Conservation (phyloP, 176 grass and related monocot genomes). For the Elaeis guineensis region DNA sequence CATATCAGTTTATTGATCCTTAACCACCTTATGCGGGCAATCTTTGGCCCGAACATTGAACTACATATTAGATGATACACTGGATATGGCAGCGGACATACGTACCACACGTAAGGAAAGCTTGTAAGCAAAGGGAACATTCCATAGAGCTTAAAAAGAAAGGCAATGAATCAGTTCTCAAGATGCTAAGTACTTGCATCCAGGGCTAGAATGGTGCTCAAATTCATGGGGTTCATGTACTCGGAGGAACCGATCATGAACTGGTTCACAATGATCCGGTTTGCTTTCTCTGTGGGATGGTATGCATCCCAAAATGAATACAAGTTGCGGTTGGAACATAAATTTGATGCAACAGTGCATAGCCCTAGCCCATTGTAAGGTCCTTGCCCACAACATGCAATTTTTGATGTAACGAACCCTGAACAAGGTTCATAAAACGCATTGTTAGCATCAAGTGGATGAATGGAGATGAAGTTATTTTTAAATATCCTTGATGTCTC, state of each 20-base stretch:
- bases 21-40: too few species aligned
- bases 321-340: constrained; percentile 53
- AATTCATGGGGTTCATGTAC: constrained; percentile 89
- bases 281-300: constrained; percentile 87
- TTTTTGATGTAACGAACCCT: constrained; percentile 76
- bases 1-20: too few species aligned
- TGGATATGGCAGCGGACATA: too few species aligned
- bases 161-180: too few species aligned
- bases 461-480: background rate
- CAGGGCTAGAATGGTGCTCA: constrained; percentile 88
- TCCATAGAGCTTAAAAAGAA: too few species aligned
- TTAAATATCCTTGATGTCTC: background rate
- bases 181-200: constrained; percentile 14
- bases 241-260: constrained; percentile 71
- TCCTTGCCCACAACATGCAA: constrained; percentile 90
- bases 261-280: constrained; percentile 71
- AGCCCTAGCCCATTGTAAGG: constrained; percentile 86
- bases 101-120: too few species aligned
- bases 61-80: too few species aligned
- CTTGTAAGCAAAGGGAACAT: too few species aligned
- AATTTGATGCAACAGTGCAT: constrained; percentile 66
- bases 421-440: background rate
- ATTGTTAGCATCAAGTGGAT: background rate
- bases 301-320: constrained; percentile 88
- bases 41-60: too few species aligned